Base-by-base conservation (phyloP, 305 asterid species). In the Fraxinus velutina region DNA sequence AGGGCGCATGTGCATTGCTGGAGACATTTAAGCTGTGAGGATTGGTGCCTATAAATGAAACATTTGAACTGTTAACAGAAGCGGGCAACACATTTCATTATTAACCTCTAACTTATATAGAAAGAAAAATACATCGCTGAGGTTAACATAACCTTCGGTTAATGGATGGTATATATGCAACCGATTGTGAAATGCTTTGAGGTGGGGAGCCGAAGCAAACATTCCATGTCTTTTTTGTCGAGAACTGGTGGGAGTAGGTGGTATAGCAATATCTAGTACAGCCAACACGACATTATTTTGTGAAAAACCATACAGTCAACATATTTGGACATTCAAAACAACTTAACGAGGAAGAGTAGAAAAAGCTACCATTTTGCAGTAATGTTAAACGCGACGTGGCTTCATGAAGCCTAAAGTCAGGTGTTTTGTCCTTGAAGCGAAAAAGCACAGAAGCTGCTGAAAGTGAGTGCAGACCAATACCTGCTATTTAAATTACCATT, bases 371-470 rank as follows among this genome's bases (percentile, higher is more conserved):
- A 19, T 83, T 82, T 79, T 73, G 87, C 32, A 78, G 87, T 30
- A 80, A 75, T 36, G 80, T 70, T 81, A 81, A 44, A 19, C 66
- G 87, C 4, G 62, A 73, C 74, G 62, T 55, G 75, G 83, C 79
- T 52, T 60, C 80, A 13, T 77, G 80, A 66, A 85, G 79, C 50
- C 77, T 72, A 34, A 72, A 82, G 71, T 86, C 77, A 70, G 52
- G 55, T 55, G 74, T 50, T 85, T 80, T 76, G n/a, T 34, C 84
- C 79, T 86, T 85, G 82, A 66, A 83, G 37, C 77, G 88, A 57
- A 84, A 85, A 80, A 90, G 34, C 83, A 81, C 74, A 21, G 93
- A 88, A 82, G 90, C 85, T 85, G 88, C 82, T 62, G 87, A 88
- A 47, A 85, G 32, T 30, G 90, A 83, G 75, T 86, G 87, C 34